These are phyloP conservation scores for Aspergillus avenaceus DNA, from an alignment of 495 filamentous ascomycete genomes.

Conservation along the genomic window DNA sequence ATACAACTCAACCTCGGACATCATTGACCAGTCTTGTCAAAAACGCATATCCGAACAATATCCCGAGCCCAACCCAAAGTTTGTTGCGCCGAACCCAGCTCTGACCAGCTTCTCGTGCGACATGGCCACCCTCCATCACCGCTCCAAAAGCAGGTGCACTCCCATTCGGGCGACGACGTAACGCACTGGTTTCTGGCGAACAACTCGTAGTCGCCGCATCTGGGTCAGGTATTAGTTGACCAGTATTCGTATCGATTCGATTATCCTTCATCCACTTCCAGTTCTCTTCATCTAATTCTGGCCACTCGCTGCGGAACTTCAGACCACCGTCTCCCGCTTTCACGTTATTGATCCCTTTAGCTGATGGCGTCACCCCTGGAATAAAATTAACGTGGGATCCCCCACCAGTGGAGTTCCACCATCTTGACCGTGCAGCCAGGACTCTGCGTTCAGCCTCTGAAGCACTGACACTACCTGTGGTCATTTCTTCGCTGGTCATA, in stretches of 20 bases:
- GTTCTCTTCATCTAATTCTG: constrained; percentile 85
- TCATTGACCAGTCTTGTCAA: constrained; percentile 68
- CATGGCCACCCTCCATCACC: constrained; percentile 72
- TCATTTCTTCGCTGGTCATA: constrained; percentile 99
- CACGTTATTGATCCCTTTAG: constrained; percentile 61
- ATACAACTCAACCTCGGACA: constrained; percentile 34
- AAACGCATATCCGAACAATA: constrained; percentile 75
- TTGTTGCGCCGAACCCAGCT: constrained; percentile 79
- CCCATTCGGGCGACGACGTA: constrained; percentile 61
- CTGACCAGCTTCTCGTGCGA: constrained; percentile 70
- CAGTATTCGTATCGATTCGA: constrained; percentile 74
- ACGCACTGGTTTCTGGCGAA: constrained; percentile 61
- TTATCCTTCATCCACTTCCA: constrained; percentile 88
- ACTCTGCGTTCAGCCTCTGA: constrained; percentile 73
- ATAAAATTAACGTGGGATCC: constrained; percentile 61
- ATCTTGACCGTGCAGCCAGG: constrained; percentile 72
- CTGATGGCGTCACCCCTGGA: constrained; percentile 40
- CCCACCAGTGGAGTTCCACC: constrained; percentile 97
- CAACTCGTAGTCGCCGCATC: constrained; percentile 37
- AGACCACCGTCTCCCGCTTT: constrained; percentile 86
- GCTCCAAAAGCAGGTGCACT: constrained; percentile 70
- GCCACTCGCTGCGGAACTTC: constrained; percentile 87
- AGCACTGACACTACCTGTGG: constrained; percentile 83
- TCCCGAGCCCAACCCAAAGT: constrained; percentile 59
- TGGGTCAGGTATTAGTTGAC: constrained; percentile 49